A percentile compares a stretch with the other conserved stretches of the same genome.
phyloP scores from a whole-genome alignment of 495 filamentous ascomycete species.

The Aspergillus sparsus region DNA sequence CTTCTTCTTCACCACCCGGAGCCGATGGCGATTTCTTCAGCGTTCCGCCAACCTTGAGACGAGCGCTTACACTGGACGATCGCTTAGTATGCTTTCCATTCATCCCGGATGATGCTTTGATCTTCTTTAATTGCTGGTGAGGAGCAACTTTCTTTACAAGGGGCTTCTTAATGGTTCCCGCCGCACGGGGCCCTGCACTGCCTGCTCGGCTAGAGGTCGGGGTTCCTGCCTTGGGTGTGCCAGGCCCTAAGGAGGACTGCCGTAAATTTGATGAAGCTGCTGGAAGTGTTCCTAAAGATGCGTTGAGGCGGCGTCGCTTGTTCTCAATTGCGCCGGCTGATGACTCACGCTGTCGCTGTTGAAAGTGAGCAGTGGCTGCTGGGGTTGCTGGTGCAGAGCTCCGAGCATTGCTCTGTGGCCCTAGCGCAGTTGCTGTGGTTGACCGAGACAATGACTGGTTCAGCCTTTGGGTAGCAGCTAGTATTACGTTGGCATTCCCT shows the following conservation, averaged over 20 bases:
- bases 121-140: conserved; percentile 60
- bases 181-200: conserved; percentile 65
- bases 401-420: conserved; percentile 35
- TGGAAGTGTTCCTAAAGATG: conserved; percentile 64
- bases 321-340: conserved; percentile 72
- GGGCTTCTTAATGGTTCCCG: conserved; percentile 60
- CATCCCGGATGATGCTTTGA: conserved; percentile 41
- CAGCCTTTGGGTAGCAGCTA: conserved; percentile 47
- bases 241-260: conserved; percentile 79
- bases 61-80: conserved; percentile 43
- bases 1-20: conserved; percentile 64
- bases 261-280: conserved; percentile 71
- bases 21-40: conserved; percentile 60
- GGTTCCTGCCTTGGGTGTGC: conserved; percentile 79
- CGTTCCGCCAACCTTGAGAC: conserved; percentile 40
- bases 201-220: conserved; percentile 65
- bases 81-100: conserved; percentile 59
- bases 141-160: conserved; percentile 64
- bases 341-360: conserved; percentile 69
- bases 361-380: conserved; percentile 59
- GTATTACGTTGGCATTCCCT: conserved; percentile 44
- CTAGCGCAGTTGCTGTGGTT: conserved; percentile 23
- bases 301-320: conserved; percentile 72
- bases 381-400: conserved; percentile 68
- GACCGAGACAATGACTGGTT: conserved; percentile 44